Evolutionary conservation across 2,329 filamentous ascomycete species (phyloP), one percentile per base, ranked within the genome.

Genomic region (Sporothrix schenckii): DNA sequence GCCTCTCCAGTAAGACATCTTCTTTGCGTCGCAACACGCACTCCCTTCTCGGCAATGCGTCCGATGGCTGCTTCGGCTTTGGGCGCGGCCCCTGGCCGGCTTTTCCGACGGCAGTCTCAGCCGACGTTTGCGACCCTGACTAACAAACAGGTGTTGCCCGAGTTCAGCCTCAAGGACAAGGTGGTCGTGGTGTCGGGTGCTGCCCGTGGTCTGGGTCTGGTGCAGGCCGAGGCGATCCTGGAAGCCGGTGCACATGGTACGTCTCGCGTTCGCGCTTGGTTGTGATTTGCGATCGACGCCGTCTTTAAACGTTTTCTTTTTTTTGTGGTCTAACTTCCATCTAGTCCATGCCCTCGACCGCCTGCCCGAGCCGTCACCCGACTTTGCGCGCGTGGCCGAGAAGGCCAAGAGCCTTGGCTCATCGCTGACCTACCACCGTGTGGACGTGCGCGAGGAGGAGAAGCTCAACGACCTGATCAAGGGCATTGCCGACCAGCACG

Each of bases 121-220:
- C 56, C 16, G n/a, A 47, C 24, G 11, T 56, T 44, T 34, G 58
- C 39, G 30, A 63, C 58, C n/a, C 39, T 27, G 21, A 39, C 58
- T 63, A 63, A 63, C 39, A 44, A 61, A 63, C 58, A 63, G 58
- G n/a, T 63, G 39, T 39, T 94, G 66, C 89, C 91, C 58, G 92
- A 95, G 77, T 95, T 95, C 82, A 89, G 86, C 76, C 85, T 96
- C 73, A 84, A 86, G 73, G 87, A 88, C 80, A 93, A 91, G 79
- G 89, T 94, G 19, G 85, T 94, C 68, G 80, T 93, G 58, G 90
- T 96, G 24, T 91, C 91, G 2, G 92, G 92, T 63, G 92, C 87
- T 70, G 92, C 89, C 9, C 87, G 91, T 72, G 92, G 93, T 2
- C 83, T 96, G 11, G 92, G 92, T 53, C 83, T 96, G 53, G 90